Base-by-base conservation (phyloP, 1,284 basidiomycete genomes). In the Moesziomyces antarcticus region DNA sequence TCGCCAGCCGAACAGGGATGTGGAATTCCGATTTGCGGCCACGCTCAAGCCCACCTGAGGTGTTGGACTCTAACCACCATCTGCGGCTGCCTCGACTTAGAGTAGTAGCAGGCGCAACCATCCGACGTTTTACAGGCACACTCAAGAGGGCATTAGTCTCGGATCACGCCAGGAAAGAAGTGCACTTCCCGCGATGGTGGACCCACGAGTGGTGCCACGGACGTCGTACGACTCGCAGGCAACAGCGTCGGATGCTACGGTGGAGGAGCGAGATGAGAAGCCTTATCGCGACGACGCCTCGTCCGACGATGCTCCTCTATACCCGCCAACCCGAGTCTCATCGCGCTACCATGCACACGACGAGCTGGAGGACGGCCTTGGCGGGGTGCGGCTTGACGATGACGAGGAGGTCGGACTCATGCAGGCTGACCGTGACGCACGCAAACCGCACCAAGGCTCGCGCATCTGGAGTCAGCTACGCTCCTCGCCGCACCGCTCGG, bases 351-450 rank as follows among this genome's bases (percentile, higher is more conserved):
- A 35, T n/a, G 21, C 37, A 11, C 48, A 54, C 3, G 57, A 68
- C 18, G 65, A 59, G 14, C 24, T 57, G 4, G 55, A 55, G 21
- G 62, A 48, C 10, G 58, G 48, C 2, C 20, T 56, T 0, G 58
- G 54, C 16, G 37, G 37, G 18, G 5, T 66, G 30, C 33, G 27
- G 18, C 40, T 73, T 2, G 75, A 79, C 33, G 78, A 79, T 22
- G 76, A 79, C 10, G 76, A 79, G 42, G 40, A 60, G 40, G 78
- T 78, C 4, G 70, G 76, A 3, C 43, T 79, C 20, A 79, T 79
- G 76, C 69, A 76, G 43, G 55, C 43, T 0, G 73, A 77, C 25
- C 41, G 77, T 24, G 58, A 61, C 44, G 40, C 43, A 7, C 33
- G 58, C 11, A 21, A 13, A 8, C 16, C 22, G 7, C 14, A 24